Conservation (phyloP, 208 protist genomes). For the Blechomonas ayalai region DNA sequence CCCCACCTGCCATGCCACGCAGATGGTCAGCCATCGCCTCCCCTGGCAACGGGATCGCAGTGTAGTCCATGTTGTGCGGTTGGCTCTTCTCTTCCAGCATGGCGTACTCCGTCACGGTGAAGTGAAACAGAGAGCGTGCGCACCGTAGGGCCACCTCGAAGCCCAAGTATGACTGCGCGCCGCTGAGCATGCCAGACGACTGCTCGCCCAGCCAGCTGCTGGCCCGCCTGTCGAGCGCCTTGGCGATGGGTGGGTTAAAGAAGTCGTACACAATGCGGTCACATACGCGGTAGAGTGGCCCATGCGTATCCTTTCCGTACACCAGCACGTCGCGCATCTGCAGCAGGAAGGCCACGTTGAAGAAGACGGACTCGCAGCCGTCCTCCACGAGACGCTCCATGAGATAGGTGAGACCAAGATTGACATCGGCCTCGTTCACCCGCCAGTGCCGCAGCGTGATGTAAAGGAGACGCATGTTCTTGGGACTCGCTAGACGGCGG, state of each 20-base stretch:
- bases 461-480: conserved; percentile 60
- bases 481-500: conserved; percentile 49
- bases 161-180: conserved; percentile 70
- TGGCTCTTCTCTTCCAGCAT: conserved; percentile 78
- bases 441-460: conserved; percentile 69
- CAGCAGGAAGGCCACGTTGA: conserved; percentile 68
- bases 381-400: conserved; percentile 54
- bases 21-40: conserved; percentile 6
- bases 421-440: conserved; percentile 69
- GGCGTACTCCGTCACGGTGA: conserved; percentile 60
- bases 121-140: conserved; percentile 69
- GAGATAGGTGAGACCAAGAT: conserved; percentile 66
- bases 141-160: conserved; percentile 84
- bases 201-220: conserved; percentile 14
- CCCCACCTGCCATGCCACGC: no score
- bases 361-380: conserved; percentile 50
- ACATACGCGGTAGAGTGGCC: conserved; percentile 58
- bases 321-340: conserved; percentile 66
- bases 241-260: conserved; percentile 75
- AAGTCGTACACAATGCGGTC: conserved; percentile 79
- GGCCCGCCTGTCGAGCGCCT: conserved; percentile 32
- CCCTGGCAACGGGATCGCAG: conserved; percentile 27
- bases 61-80: conserved; percentile 47
- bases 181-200: conserved; percentile 28
- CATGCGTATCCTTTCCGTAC: conserved; percentile 57